These are phyloP conservation scores for Lipomyces starkeyi DNA, from an alignment of 805 yeast species.

Conservation along the genomic window DNA sequence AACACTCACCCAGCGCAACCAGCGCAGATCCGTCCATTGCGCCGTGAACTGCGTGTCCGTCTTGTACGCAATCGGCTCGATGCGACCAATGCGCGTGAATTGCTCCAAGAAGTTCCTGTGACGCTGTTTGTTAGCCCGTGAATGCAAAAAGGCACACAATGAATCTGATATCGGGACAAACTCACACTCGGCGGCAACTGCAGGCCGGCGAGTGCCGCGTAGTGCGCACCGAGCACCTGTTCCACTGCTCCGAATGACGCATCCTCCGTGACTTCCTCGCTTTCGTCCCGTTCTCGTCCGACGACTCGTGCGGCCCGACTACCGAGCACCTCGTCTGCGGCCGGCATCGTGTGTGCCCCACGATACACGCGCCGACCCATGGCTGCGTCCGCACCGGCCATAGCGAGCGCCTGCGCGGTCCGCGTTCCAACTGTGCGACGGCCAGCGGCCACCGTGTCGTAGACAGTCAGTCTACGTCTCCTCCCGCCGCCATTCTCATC, in stretches of 20 bases:
- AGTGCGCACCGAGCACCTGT: neutral
- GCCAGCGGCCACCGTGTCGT: conserved; percentile 2
- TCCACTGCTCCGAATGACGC: too few relatives aligned
- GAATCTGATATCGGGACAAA: neutral
- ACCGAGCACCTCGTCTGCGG: conserved; percentile 10
- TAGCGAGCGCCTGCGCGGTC: neutral
- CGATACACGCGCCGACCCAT: conserved; percentile 11
- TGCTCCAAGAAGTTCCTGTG: conserved; percentile 20
- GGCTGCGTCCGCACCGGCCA: neutral
- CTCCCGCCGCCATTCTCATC: neutral
- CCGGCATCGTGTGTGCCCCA: neutral
- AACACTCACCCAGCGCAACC: conserved; percentile 24
- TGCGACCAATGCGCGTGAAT: conserved; percentile 17
- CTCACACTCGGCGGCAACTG: conserved; percentile 13
- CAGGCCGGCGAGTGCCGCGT: conserved; percentile 1
- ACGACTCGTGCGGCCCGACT: neutral
- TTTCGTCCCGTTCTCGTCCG: neutral
- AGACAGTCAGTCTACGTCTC: conserved; percentile 10
- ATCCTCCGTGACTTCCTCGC: conserved; percentile 5
- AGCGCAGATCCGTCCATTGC: conserved; percentile 27
- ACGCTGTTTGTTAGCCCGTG: neutral
- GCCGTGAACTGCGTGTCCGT: conserved; percentile 12
- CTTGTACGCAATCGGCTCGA: conserved; percentile 8
- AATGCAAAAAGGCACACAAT: neutral
- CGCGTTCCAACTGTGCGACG: conserved; percentile 3